These are phyloP conservation scores for Blastomyces parvus DNA, from an alignment of 2,329 filamentous ascomycete genomes.

Conservation along the genomic window DNA sequence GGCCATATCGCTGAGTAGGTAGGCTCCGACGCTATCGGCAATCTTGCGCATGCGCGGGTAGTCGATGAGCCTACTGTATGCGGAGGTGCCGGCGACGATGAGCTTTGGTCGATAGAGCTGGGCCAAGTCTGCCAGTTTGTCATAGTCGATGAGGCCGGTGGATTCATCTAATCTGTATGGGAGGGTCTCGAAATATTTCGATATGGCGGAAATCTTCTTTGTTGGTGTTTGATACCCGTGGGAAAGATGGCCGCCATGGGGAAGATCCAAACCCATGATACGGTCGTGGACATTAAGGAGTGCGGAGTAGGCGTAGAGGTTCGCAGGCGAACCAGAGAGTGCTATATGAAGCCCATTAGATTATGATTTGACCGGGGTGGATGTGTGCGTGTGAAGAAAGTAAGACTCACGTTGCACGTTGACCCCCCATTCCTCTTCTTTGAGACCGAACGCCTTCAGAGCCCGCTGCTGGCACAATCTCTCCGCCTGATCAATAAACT, in stretches of 20 bases:
- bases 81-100: slow-evolving; percentile 90
- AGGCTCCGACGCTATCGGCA: slow-evolving; percentile 84
- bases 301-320: slow-evolving; percentile 81
- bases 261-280: slow-evolving; percentile 92
- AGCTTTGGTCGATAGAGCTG: slow-evolving; percentile 91
- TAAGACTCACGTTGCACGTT: slow-evolving; percentile 70
- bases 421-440: slow-evolving; percentile 84
- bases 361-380: not conserved
- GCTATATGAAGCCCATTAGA: slow-evolving; percentile 40
- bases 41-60: slow-evolving; percentile 95
- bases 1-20: slow-evolving; percentile 95
- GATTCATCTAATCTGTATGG: slow-evolving; percentile 70
- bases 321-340: slow-evolving; percentile 68
- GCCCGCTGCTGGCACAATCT: slow-evolving; percentile 82
- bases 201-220: slow-evolving; percentile 95
- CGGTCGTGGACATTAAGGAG: slow-evolving; percentile 92
- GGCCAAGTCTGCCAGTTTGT: slow-evolving; percentile 80
- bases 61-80: slow-evolving; percentile 96
- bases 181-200: slow-evolving; percentile 98
- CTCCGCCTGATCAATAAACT: slow-evolving; percentile 89
- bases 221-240: slow-evolving; percentile 96
- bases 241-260: slow-evolving; percentile 86
- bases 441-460: slow-evolving; percentile 74
- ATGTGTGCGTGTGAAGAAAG: not conserved
- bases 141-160: slow-evolving; percentile 96